Conservation (phyloP, 305 asterid species). For the Withania somnifera region DNA sequence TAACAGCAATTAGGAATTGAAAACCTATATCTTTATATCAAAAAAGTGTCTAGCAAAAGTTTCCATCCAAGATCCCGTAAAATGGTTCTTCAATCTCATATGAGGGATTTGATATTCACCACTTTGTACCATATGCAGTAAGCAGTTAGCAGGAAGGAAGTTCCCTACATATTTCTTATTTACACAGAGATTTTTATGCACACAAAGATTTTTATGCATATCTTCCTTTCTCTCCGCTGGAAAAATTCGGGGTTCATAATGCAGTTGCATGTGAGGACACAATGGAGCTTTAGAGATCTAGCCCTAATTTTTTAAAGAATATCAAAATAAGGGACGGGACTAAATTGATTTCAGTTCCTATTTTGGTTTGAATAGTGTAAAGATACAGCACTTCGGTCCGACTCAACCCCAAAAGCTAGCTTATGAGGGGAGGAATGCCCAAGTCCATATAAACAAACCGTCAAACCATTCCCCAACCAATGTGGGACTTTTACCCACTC, state of each 20-base stretch:
- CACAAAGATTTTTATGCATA: background rate
- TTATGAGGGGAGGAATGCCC: too few species aligned
- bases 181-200: background rate
- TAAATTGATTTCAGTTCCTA: background rate
- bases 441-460: too few species aligned
- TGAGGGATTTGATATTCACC: background rate
- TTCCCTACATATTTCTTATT: background rate
- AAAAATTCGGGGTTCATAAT: background rate
- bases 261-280: background rate
- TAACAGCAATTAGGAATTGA: too few species aligned
- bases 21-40: too few species aligned
- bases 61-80: background rate
- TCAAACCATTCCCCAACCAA: too few species aligned
- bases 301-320: background rate
- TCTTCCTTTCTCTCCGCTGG: background rate
- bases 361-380: background rate
- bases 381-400: too few species aligned
- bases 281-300: background rate
- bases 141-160: background rate
- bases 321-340: background rate
- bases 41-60: too few species aligned
- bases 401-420: too few species aligned
- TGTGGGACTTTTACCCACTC: too few species aligned
- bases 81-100: background rate
- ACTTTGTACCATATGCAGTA: background rate